Evolutionary conservation across 306 rosid species (phyloP).

Genomic region (Vigna hirtella): DNA sequence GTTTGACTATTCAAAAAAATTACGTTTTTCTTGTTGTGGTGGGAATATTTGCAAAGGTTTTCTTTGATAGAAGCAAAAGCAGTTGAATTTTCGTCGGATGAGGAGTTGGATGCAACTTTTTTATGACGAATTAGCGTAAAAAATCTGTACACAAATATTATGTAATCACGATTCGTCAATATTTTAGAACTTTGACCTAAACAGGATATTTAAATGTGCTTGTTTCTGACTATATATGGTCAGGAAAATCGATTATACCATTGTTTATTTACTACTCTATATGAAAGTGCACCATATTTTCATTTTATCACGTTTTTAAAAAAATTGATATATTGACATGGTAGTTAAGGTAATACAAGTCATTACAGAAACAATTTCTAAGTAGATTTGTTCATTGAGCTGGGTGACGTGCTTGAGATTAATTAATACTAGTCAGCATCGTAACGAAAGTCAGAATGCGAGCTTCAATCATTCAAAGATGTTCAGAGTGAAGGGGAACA

Average conservation of each 20-base stretch:
- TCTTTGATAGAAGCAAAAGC: not conserved
- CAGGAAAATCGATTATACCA: not conserved
- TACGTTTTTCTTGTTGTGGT: slow-evolving; percentile 35
- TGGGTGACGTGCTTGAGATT: slow-evolving; percentile 12
- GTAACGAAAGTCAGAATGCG: slow-evolving; percentile 5
- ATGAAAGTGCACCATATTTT: not conserved
- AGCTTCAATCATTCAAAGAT: not conserved
- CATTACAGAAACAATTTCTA: not conserved
- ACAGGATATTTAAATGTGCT: not conserved
- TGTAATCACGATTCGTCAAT: not conserved
- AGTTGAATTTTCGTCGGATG: slow-evolving; percentile 45
- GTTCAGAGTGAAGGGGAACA: not conserved
- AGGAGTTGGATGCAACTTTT: not conserved
- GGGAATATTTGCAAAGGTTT: not conserved
- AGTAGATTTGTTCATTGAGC: not conserved
- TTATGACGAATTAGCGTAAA: not conserved
- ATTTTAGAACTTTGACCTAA: slow-evolving; percentile 21
- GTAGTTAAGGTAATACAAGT: slow-evolving; percentile 1
- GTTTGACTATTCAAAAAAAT: slow-evolving; percentile 36
- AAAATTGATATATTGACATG: not conserved
- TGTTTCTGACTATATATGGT: slow-evolving; percentile 6
- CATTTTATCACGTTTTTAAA: not conserved
- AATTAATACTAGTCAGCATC: not conserved
- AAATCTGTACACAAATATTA: slow-evolving; percentile 12
- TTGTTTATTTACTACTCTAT: not conserved